Evolutionary conservation across 768 basidiomycete species (phyloP).

Genomic region (Fomitopsis pulvina): DNA sequence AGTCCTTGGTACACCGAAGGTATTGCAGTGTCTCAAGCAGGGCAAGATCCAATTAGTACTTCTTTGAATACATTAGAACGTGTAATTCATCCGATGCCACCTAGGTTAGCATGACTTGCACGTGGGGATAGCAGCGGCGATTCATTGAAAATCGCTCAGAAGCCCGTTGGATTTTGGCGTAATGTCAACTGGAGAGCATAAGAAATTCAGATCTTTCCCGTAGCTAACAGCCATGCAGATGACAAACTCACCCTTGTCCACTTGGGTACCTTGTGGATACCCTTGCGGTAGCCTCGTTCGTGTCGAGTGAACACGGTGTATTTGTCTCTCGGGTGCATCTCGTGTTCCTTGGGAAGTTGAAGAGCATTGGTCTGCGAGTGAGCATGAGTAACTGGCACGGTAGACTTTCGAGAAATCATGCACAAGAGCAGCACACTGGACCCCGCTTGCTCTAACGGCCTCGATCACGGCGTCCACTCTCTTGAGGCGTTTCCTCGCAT

Average conservation of each 20-base stretch:
- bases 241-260: slow-evolving; percentile 73
- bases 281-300: slow-evolving; percentile 77
- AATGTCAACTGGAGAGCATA: slow-evolving; percentile 58
- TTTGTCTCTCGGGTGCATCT: slow-evolving; percentile 91
- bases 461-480: slow-evolving; percentile 92
- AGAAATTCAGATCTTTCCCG: background rate
- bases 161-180: slow-evolving; percentile 86
- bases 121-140: background rate
- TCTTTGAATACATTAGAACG: slow-evolving; percentile 37
- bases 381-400: background rate
- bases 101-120: no score
- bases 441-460: slow-evolving; percentile 75
- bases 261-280: slow-evolving; percentile 96
- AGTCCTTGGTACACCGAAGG: slow-evolving; percentile 55
- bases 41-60: slow-evolving; percentile 79
- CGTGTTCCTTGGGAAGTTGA: slow-evolving; percentile 84
- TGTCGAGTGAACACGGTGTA: slow-evolving; percentile 84
- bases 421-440: slow-evolving; percentile 73
- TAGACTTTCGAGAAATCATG: slow-evolving; percentile 23
- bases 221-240: background rate
- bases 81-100: no score
- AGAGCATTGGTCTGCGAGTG: slow-evolving; percentile 51
- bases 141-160: slow-evolving; percentile 39
- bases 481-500: slow-evolving; percentile 83
- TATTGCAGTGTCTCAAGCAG: slow-evolving; percentile 56